These are phyloP conservation scores for Volvox reticuliferus DNA, from an alignment of 139 green algal genomes.

Conservation along the genomic window DNA sequence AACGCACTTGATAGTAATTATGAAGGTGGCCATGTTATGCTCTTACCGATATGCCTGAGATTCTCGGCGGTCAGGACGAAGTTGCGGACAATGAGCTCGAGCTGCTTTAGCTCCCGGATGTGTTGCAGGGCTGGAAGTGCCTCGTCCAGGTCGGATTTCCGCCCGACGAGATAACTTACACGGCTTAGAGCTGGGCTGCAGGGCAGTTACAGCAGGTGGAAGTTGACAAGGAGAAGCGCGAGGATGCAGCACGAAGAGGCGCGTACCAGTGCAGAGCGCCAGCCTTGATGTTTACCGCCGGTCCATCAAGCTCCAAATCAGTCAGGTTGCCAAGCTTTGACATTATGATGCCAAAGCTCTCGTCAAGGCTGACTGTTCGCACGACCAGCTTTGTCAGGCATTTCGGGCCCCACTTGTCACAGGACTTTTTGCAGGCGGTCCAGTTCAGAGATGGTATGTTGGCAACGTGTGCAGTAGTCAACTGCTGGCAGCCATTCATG, in stretches of 20 bases:
- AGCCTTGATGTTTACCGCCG: conserved; percentile 61
- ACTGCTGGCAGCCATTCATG: conserved; percentile 54
- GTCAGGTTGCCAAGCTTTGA: conserved; percentile 40
- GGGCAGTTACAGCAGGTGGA: background rate
- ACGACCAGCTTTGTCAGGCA: conserved; percentile 55
- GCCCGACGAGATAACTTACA: conserved; percentile 59
- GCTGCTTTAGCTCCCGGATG: conserved; percentile 50
- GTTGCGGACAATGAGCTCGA: conserved; percentile 72
- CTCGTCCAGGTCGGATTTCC: conserved; percentile 58
- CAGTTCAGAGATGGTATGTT: conserved; percentile 64
- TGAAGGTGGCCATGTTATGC: background rate
- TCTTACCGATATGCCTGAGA: conserved; percentile 61
- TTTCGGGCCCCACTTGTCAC: conserved; percentile 14
- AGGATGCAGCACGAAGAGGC: too few relatives aligned
- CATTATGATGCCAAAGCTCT: conserved; percentile 62
- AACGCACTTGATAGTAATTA: too few relatives aligned
- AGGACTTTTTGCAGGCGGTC: conserved; percentile 43
- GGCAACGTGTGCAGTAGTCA: conserved; percentile 59
- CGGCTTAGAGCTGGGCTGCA: conserved; percentile 61
- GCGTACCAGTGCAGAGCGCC: conserved; percentile 53
- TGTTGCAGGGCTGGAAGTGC: conserved; percentile 57
- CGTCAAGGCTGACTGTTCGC: conserved; percentile 49
- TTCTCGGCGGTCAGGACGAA: conserved; percentile 70
- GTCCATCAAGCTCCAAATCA: conserved; percentile 68
- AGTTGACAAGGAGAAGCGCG: background rate